Evolutionary conservation across 2,329 filamentous ascomycete species (phyloP).

Genomic region (Colletotrichum simmondsii): DNA sequence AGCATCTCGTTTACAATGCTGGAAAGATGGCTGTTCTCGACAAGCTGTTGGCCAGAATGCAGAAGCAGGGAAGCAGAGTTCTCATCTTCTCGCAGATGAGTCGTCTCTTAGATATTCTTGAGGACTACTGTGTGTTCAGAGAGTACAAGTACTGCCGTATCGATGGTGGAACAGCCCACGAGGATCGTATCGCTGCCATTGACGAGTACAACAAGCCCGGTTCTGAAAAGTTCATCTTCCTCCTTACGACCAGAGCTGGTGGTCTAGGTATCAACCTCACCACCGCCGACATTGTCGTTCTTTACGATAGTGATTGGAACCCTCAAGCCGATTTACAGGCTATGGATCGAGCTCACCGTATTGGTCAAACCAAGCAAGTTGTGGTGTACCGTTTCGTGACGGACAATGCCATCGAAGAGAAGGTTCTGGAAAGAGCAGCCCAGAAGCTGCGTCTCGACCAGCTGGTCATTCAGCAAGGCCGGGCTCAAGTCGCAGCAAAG

Average conservation of each 20-base stretch:
- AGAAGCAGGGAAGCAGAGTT: slow-evolving; percentile 90
- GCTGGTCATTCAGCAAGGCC: slow-evolving; percentile 96
- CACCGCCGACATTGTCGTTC: slow-evolving; percentile 91
- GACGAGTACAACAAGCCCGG: slow-evolving; percentile 97
- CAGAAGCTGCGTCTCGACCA: slow-evolving; percentile 97
- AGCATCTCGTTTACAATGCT: slow-evolving; percentile 92
- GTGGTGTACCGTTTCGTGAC: slow-evolving; percentile 97
- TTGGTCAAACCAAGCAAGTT: slow-evolving; percentile 98
- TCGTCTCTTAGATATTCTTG: slow-evolving; percentile 93
- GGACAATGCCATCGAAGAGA: slow-evolving; percentile 98
- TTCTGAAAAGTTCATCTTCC: slow-evolving; percentile 96
- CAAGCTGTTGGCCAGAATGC: slow-evolving; percentile 85
- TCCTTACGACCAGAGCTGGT: slow-evolving; percentile 94
- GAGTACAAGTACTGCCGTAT: slow-evolving; percentile 97
- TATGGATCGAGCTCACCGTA: slow-evolving; percentile 98
- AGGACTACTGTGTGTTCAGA: slow-evolving; percentile 97
- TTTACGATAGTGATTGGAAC: slow-evolving; percentile 99
- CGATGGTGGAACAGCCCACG: slow-evolving; percentile 94
- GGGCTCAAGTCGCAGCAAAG: slow-evolving; percentile 90
- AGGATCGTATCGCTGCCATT: slow-evolving; percentile 96
- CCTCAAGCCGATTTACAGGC: slow-evolving; percentile 98
- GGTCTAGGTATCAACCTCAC: slow-evolving; percentile 98
- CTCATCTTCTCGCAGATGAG: slow-evolving; percentile 99
- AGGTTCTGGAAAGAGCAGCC: slow-evolving; percentile 94
- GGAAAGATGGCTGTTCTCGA: slow-evolving; percentile 98